Base-by-base conservation (phyloP, 768 basidiomycete species). In the Russula lepida region DNA sequence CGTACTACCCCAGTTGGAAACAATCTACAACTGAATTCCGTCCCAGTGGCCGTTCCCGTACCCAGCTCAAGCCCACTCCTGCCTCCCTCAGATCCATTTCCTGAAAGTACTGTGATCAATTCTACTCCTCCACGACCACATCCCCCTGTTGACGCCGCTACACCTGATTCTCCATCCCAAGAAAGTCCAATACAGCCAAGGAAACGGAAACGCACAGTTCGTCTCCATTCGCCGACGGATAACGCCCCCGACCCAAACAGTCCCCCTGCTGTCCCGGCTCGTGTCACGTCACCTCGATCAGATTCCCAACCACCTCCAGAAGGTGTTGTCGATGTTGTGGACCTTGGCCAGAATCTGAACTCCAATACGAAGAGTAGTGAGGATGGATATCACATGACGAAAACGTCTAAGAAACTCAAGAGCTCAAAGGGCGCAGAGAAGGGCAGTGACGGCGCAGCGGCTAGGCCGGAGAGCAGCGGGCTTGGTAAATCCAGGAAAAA, bases 11-110 rank as follows among this genome's bases (percentile, higher is more conserved):
- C 59, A 15, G 21, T 41, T 6, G 62, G 57, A 28, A 46, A 61
- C 37, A 60, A 62, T 17, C 56, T 57, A 4, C 59, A 32, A 4
- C 39, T 21, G 4, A 52, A 56, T 13, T 67, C 67, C 11, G 68
- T 67, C 28, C 35, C 66, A n/a, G 55, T 65, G 44, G 69, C 68
- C 1, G 59, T 68, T 32, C 67, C 69, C 2, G 39, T 65, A 2
- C 61, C 63, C 7, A 70, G 65, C 35, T 69, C 71, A 23, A 71
- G 68, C 59, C 64, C 69, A 5, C 67, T 61, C 39, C 58, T 72
- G 4, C 69, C 70, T 1, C 69, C 70, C 3, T 71, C 69, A 2
- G 69, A 71, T 43, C 68, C 48, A 12, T 55, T 65, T 25, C 67
- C 66, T 19, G 43, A 62, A 48, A 60, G 66, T 65, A 60, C 65